phyloP scores from a whole-genome alignment of 164 flowering plant genomes.

The Magnolia kwangsiensis region DNA sequence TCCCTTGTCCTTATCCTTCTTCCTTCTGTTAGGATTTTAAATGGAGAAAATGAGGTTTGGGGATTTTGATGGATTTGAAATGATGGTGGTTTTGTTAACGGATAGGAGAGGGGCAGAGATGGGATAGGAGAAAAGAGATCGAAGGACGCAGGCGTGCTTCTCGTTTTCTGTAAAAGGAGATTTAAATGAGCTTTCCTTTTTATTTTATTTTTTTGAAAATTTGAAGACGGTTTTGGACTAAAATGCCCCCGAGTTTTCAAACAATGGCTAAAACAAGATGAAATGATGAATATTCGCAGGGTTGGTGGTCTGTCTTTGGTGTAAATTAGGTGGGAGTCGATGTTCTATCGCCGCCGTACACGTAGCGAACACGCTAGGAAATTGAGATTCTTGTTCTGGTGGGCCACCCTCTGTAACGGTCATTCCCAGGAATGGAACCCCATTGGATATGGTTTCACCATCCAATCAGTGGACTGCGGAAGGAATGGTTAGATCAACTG shows the following conservation, averaged over 20 bases:
- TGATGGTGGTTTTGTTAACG: neutral
- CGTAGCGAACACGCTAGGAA: too few species aligned
- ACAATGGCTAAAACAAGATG: neutral
- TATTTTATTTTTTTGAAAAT: neutral
- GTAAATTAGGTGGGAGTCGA: neutral
- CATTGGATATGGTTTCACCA: too few species aligned
- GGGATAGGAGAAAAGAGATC: neutral
- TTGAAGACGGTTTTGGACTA: neutral
- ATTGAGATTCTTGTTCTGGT: too few species aligned
- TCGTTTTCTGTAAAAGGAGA: slow-evolving; percentile 12
- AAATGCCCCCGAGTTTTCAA: neutral
- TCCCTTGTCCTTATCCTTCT: neutral
- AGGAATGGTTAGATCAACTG: too few species aligned
- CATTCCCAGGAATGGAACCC: too few species aligned
- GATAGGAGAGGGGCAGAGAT: neutral
- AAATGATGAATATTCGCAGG: neutral
- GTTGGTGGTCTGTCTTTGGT: neutral
- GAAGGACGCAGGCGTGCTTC: slow-evolving; percentile 8
- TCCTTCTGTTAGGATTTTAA: neutral
- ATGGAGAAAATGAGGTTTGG: neutral
- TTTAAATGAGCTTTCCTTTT: neutral
- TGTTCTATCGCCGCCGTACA: too few species aligned
- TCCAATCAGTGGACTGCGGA: too few species aligned
- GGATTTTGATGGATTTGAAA: neutral
- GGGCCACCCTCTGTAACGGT: too few species aligned